Evolutionary conservation across 2,329 filamentous ascomycete genomes (phyloP).

Genomic region (Cordyceps farinosa): DNA sequence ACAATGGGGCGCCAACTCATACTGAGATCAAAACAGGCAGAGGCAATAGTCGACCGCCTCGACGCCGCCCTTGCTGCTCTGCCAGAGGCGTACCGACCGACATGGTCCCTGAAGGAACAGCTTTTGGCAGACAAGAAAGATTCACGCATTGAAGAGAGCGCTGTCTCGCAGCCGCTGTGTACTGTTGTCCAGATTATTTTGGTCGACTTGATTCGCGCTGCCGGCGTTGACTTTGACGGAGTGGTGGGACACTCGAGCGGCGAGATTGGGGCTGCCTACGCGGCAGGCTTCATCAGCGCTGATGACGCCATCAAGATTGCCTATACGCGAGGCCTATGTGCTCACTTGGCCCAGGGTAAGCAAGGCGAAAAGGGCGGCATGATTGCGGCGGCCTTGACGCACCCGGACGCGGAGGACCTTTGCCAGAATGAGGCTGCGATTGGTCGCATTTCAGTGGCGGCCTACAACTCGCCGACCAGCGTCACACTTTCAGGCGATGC

Average conservation of each 20-base stretch:
- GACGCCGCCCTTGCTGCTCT: constrained; percentile 28
- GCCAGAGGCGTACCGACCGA: constrained; percentile 22
- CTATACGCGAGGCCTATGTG: constrained; percentile 39
- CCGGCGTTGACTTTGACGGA: constrained; percentile 32
- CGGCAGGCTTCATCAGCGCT: constrained; percentile 37
- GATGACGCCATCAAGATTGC: constrained; percentile 42
- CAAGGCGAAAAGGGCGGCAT: constrained; percentile 43
- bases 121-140: constrained; percentile 27
- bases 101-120: constrained; percentile 32
- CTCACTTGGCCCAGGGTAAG: constrained; percentile 35
- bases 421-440: background rate
- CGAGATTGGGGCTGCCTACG: constrained; percentile 43
- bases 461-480: constrained; percentile 21
- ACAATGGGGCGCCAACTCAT: constrained; percentile 31
- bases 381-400: constrained; percentile 42
- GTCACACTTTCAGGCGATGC: constrained; percentile 26
- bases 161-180: constrained; percentile 37
- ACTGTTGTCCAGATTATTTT: constrained; percentile 43
- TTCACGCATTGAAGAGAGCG: constrained; percentile 26
- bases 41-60: constrained; percentile 21
- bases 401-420: constrained; percentile 16
- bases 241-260: constrained; percentile 42
- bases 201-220: constrained; percentile 37
- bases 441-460: constrained; percentile 20
- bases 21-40: constrained; percentile 28